These are phyloP conservation scores for Stachybotrys elegans DNA, from an alignment of 2,329 filamentous ascomycete species.

Conservation along the genomic window DNA sequence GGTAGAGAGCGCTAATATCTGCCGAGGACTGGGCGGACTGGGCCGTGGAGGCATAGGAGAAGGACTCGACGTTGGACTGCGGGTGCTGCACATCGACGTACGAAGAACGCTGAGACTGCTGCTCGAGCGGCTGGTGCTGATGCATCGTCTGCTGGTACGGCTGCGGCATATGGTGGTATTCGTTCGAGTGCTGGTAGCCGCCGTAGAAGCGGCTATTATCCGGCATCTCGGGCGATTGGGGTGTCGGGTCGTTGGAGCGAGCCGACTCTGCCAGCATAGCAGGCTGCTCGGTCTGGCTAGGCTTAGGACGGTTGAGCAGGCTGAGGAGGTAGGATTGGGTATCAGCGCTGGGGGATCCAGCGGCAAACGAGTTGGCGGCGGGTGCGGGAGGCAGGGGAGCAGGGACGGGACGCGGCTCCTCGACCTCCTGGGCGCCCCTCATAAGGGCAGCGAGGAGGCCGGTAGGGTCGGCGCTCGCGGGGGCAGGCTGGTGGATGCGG, in stretches of 20 bases:
- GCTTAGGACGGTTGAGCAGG: conserved; percentile 75
- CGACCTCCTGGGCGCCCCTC: conserved; percentile 48
- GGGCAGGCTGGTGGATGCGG: conserved; percentile 52
- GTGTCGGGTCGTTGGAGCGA: conserved; percentile 38
- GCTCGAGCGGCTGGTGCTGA: conserved; percentile 18
- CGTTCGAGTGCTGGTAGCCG: conserved; percentile 20
- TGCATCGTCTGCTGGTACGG: conserved; percentile 18
- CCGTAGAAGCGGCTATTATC: conserved; percentile 22
- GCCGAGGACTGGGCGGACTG: conserved; percentile 33
- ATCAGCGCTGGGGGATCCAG: conserved; percentile 54
- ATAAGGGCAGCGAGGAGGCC: conserved; percentile 57
- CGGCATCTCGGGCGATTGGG: conserved; percentile 33
- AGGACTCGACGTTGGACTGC: conserved; percentile 17
- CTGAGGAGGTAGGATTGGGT: conserved; percentile 83
- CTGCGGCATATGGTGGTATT: conserved; percentile 15
- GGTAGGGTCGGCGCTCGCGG: conserved; percentile 49
- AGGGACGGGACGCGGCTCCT: conserved; percentile 28
- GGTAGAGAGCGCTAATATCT: conserved; percentile 29
- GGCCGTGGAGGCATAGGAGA: conserved; percentile 18
- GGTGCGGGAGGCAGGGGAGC: conserved; percentile 16
- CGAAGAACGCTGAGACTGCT: conserved; percentile 15
- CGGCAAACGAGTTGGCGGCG: conserved; percentile 34
- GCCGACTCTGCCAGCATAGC: conserved; percentile 34
- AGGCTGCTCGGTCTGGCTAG: conserved; percentile 50
- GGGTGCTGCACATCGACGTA: conserved; percentile 17